Percentiles rank a stretch among this genome's conserved stretches.
Evolutionary conservation across 1,139 yeast genomes (phyloP).

Genomic region (Pichia inconspicua): DNA sequence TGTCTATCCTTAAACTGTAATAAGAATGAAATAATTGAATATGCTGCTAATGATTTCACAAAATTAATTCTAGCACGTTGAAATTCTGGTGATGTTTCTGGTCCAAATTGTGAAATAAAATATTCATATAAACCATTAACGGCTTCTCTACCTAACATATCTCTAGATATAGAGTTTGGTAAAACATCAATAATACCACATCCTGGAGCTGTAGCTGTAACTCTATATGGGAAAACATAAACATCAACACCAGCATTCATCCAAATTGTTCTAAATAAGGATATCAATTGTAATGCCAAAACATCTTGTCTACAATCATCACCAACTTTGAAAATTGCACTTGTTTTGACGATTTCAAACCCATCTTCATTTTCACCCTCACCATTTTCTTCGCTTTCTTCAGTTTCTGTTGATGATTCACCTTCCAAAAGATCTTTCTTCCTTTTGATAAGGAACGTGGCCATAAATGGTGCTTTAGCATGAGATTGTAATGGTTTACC

Average conservation of each 20-base stretch:
- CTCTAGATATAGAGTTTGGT: constrained; percentile 91
- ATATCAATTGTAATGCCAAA: constrained; percentile 82
- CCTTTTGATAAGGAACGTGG: constrained; percentile 77
- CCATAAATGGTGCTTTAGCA: constrained; percentile 98
- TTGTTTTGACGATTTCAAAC: constrained; percentile 36
- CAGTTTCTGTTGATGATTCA: constrained; percentile 14
- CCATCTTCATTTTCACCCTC: constrained; percentile 25
- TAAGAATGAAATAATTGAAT: constrained; percentile 85
- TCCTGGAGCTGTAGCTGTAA: constrained; percentile 98
- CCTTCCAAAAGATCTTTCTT: constrained; percentile 41
- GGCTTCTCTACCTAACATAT: constrained; percentile 98
- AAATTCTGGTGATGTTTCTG: constrained; percentile 81
- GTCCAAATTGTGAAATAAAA: constrained; percentile 87
- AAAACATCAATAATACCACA: constrained; percentile 98
- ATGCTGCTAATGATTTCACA: constrained; percentile 91
- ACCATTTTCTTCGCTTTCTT: not conserved
- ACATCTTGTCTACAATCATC: constrained; percentile 99
- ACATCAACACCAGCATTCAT: constrained; percentile 79
- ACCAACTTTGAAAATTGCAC: constrained; percentile 98
- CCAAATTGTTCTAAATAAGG: constrained; percentile 90
- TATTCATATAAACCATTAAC: constrained; percentile 95
- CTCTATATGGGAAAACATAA: constrained; percentile 87
- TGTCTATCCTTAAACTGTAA: constrained; percentile 96
- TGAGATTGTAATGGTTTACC: constrained; percentile 98
- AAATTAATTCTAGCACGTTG: constrained; percentile 89